These are phyloP conservation scores for Andalucia godoyi DNA, from an alignment of 78 protist species.

Conservation along the genomic window DNA sequence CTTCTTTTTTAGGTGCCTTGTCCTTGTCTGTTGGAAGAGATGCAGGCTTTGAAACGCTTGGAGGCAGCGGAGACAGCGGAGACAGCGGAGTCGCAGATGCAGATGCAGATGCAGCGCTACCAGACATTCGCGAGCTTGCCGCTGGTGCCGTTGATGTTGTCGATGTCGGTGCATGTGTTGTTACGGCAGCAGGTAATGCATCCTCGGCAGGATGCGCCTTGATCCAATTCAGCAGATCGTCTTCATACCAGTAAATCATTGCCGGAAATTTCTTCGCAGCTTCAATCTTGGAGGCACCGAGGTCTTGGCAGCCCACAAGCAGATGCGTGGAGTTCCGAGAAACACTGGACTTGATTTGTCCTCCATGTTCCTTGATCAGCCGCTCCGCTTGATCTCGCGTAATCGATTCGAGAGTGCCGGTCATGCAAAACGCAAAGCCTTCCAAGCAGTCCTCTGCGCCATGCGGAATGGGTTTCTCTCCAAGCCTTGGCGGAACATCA, in stretches of 20 bases:
- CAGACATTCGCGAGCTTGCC: neutral
- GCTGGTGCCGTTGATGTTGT: neutral
- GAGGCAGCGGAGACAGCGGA: neutral
- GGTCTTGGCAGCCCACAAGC: constrained; percentile 33
- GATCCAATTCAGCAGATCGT: constrained; percentile 32
- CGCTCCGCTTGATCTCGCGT: constrained; percentile 13
- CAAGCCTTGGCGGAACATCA: no score
- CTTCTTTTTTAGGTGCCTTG: neutral
- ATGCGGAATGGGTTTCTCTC: constrained; percentile 7
- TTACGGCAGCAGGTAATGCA: no score
- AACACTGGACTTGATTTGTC: constrained; percentile 1
- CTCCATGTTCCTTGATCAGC: constrained; percentile 41
- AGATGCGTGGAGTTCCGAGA: constrained; percentile 3
- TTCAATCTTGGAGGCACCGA: constrained; percentile 28
- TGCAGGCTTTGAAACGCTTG: neutral
- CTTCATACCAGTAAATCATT: constrained; percentile 39
- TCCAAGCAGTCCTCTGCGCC: constrained; percentile 19
- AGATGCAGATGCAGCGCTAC: neutral
- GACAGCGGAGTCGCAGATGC: neutral
- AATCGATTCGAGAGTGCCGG: constrained; percentile 29
- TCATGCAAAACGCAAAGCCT: constrained; percentile 24
- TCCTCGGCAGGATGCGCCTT: neutral
- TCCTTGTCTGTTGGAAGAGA: neutral
- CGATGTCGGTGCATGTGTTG: neutral
- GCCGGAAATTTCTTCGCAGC: constrained; percentile 3